Evolutionary conservation across 2,329 filamentous ascomycete species (phyloP).

Genomic region (Aspergillus pseudonomiae): DNA sequence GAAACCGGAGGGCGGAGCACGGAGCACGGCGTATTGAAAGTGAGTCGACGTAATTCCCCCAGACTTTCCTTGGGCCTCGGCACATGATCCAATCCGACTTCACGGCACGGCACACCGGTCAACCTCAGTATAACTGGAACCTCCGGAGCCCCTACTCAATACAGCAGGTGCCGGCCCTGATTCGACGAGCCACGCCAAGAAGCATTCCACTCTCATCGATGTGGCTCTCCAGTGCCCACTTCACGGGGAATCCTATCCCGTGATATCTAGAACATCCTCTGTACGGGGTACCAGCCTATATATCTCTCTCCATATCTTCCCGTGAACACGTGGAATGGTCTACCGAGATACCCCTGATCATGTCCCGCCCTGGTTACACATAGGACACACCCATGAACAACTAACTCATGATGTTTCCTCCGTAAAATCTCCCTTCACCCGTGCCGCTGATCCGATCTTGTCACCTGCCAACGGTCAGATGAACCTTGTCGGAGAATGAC

Average conservation of each 20-base stretch:
- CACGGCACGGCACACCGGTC: constrained; percentile 1
- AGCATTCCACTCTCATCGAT: too few relatives aligned
- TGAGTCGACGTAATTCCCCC: neutral
- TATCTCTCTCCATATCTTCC: too few relatives aligned
- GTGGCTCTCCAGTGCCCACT: neutral
- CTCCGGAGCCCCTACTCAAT: neutral
- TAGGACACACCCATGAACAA: too few relatives aligned
- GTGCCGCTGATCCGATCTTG: constrained; percentile 24
- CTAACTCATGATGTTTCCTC: neutral
- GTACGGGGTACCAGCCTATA: neutral
- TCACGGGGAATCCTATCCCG: neutral
- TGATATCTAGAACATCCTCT: neutral
- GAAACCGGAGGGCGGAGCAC: constrained; percentile 4
- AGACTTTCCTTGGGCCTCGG: constrained; percentile 9
- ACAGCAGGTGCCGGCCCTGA: neutral
- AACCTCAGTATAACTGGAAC: neutral
- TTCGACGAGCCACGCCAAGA: neutral
- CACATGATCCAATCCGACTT: neutral
- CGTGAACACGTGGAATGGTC: neutral
- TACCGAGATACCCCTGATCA: neutral
- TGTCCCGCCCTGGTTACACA: too few relatives aligned
- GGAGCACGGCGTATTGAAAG: constrained; percentile 1
- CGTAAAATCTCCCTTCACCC: constrained; percentile 22
- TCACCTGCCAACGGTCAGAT: constrained; percentile 6
- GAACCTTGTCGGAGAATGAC: constrained; percentile 1